phyloP scores from a whole-genome alignment of 2,329 filamentous ascomycete genomes.

The Nemania sp. region DNA sequence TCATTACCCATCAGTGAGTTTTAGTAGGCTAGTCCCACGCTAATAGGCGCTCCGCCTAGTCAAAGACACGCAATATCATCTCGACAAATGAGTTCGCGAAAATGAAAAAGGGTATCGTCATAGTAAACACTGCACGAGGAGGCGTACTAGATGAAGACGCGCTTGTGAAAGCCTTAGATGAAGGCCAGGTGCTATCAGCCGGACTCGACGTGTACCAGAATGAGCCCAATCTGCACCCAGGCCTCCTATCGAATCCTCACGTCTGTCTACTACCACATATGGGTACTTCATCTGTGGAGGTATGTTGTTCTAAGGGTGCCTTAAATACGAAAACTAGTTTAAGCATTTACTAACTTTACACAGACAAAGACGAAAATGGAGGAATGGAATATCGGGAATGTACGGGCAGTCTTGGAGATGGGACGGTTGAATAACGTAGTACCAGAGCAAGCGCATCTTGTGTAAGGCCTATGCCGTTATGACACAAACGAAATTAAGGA shows the following conservation, averaged over 20 bases:
- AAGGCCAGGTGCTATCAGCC: conserved; percentile 75
- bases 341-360: not conserved
- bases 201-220: conserved; percentile 88
- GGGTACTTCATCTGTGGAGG: conserved; percentile 71
- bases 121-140: conserved; percentile 86
- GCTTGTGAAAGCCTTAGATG: conserved; percentile 77
- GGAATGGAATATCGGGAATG: conserved; percentile 52
- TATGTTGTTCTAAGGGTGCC: not conserved
- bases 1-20: conserved; percentile 35
- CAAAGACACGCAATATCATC: conserved; percentile 80
- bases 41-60: conserved; percentile 48
- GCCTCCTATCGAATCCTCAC: conserved; percentile 75
- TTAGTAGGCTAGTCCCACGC: too few relatives aligned
- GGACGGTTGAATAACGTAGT: conserved; percentile 12
- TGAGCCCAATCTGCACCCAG: conserved; percentile 81
- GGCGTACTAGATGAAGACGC: conserved; percentile 86
- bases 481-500: too few relatives aligned
- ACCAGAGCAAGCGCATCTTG: conserved; percentile 3
- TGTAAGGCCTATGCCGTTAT: too few relatives aligned
- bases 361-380: conserved; percentile 76
- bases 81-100: conserved; percentile 75
- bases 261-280: conserved; percentile 80
- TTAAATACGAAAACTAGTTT: too few relatives aligned
- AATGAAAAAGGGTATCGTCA: conserved; percentile 82
- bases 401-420: conserved; percentile 1